Evolutionary conservation across 2,329 filamentous ascomycete genomes (phyloP), one percentile per base, ranked within the genome.

Genomic region (Aotearoamyces nothofagi): DNA sequence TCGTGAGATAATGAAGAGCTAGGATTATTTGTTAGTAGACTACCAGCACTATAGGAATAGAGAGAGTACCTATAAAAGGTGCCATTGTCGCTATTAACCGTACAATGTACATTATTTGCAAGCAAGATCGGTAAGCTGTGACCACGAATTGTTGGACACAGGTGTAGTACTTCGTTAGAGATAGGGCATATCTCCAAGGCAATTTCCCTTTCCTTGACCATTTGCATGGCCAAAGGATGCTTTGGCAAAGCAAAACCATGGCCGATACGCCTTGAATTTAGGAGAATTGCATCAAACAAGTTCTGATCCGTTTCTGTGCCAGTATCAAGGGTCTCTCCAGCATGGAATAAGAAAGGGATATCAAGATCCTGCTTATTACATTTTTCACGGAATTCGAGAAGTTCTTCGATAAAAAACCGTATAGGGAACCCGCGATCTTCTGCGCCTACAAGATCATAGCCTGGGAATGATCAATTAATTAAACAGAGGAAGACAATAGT

Each of bases 111-210:
- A 20, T 76, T 69, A 30, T 77, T 72, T n/a, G 76, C 76, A 31
- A 83, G 57, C 14, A 84, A 55, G 35, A 63, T 58, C 22, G 80
- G 79, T 46, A 77, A 68, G 10, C 72, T 54, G 42, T 83, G 78
- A 9, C 76, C 72, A 20, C 64, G 62, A 32, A 73, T 63, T 25
- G 68, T 63, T 6, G 71, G 63, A 28, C 74, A 78, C 11, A 84
- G 59, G 17, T 78, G 76, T 11, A 83, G 54, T 0, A 83, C 58
- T 55, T 84, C 78, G 43, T 83, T 84, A 1, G 76, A 82, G 27
- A 82, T 81, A 0, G 78, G 78, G 40, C 78, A 83, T 2, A 79
- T 55, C 53, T 84, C 78, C n/a, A 84, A 58, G 39, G 76, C 80
- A 17, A 83, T 66, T 7, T 61, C 58, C n/a, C 58, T 56, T 33